A percentile compares a stretch with the other conserved stretches of the same genome.
Evolutionary conservation across 2,329 filamentous ascomycete species (phyloP).

Genomic region (Fusarium ambrosium): DNA sequence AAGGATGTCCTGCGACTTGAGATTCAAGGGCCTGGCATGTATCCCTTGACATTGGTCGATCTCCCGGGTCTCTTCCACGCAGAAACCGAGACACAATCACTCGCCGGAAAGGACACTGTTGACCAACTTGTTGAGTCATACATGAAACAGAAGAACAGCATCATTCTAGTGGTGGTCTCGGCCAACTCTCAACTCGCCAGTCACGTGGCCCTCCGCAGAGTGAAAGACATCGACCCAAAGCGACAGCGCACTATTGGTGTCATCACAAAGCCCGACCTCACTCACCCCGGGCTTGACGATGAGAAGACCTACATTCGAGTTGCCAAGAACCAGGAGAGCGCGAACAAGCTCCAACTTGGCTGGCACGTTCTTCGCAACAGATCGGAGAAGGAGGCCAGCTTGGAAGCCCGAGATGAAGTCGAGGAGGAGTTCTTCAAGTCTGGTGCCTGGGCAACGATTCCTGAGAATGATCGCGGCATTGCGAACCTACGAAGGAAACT

Average conservation of each 20-base stretch:
- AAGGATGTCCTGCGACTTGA: slow-evolving; percentile 62
- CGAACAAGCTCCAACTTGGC: slow-evolving; percentile 56
- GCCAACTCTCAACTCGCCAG: slow-evolving; percentile 64
- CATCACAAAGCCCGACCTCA: slow-evolving; percentile 67
- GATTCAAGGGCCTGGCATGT: slow-evolving; percentile 58
- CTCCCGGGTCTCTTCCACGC: slow-evolving; percentile 62
- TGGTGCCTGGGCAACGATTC: slow-evolving; percentile 45
- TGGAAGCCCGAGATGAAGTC: slow-evolving; percentile 46
- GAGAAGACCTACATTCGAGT: slow-evolving; percentile 56
- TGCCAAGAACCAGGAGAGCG: slow-evolving; percentile 49
- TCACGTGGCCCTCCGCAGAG: slow-evolving; percentile 64
- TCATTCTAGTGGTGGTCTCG: slow-evolving; percentile 69
- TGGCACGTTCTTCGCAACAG: slow-evolving; percentile 69
- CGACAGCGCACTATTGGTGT: slow-evolving; percentile 66
- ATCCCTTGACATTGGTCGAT: slow-evolving; percentile 67
- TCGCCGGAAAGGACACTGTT: slow-evolving; percentile 50
- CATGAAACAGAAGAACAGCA: slow-evolving; percentile 69
- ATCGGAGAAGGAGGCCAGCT: slow-evolving; percentile 49
- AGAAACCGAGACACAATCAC: slow-evolving; percentile 50
- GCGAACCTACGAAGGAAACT: slow-evolving; percentile 51
- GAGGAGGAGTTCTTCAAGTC: slow-evolving; percentile 52
- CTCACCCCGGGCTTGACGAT: slow-evolving; percentile 53
- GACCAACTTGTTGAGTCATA: slow-evolving; percentile 62
- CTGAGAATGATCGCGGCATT: slow-evolving; percentile 51
- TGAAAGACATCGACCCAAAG: slow-evolving; percentile 57